Evolutionary conservation across 176 grass and related monocot genomes (phyloP).

Genomic region (Lolium rigidum): DNA sequence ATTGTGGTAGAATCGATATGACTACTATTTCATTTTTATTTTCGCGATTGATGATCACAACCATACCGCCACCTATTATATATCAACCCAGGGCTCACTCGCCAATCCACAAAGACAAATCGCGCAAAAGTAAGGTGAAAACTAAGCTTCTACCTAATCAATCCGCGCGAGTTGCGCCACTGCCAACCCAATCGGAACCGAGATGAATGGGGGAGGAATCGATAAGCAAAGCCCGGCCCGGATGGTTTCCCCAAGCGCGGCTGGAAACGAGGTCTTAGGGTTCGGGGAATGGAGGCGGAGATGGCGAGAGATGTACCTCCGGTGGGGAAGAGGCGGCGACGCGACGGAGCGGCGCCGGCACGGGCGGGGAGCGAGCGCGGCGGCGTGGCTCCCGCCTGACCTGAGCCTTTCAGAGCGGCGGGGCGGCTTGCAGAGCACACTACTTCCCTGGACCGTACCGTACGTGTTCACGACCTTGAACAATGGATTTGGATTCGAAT

Average conservation of each 20-base stretch:
- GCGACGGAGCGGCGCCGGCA: not conserved
- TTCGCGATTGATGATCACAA: not conserved
- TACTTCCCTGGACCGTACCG: not conserved
- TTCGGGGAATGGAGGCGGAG: not conserved
- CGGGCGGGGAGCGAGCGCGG: not conserved
- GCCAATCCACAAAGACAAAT: not conserved
- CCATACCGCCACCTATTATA: not conserved
- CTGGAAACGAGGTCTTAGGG: not conserved
- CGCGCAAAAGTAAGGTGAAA: not conserved
- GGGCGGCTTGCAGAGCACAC: slow-evolving; percentile 16
- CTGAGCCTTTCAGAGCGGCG: not conserved
- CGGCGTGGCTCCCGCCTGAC: not conserved
- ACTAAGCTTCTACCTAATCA: not conserved
- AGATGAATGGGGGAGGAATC: not conserved
- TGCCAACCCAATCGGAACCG: not conserved
- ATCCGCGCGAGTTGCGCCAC: not conserved
- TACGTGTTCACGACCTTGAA: not conserved
- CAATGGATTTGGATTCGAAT: no score
- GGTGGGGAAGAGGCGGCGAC: not conserved
- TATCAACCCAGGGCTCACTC: not conserved
- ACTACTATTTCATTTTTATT: not conserved
- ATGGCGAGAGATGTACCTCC: slow-evolving; percentile 1
- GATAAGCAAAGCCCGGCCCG: not conserved
- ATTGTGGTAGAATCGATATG: not conserved
- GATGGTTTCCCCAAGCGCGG: not conserved